Base-by-base conservation (phyloP, 2,329 filamentous ascomycete species). In the Trichoderma guizhouense region DNA sequence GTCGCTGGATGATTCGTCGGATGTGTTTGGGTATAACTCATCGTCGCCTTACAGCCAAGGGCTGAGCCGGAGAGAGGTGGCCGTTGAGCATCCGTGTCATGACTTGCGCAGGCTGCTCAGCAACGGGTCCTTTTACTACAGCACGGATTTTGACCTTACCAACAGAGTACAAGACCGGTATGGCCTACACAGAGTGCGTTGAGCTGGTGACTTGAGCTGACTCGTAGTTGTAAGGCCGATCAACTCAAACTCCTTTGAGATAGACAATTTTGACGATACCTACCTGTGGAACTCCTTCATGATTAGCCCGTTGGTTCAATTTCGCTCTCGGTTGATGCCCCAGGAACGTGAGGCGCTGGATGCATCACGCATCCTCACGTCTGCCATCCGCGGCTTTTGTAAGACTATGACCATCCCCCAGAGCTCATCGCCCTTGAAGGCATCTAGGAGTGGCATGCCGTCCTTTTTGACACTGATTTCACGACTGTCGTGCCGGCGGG, bases 261-360 rank as follows among this genome's bases (percentile, higher is more conserved):
- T 98, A 73, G 94, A 97, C 79, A 96, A 93, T 78, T 90, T 98
- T 73, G 94, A 99, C 80, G 92, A 94, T 77, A 92, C 93, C 1
- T 98, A 97, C 79, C 83, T 99, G 21, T 99, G 96, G 96, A 99
- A 99, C 79, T 97, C 94, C 4, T 98, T 97, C 82, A 98, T 99
- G 94, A 97, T 99, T 77, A 91, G 92, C 74, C 95, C 96, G 6
- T 86, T 99, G 69, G 91, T 98, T 34, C 89, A 94, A 79, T 98
- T 99, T 80, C 91, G 96, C 57, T 94, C 92, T 34, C 89, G 93
- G 21, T 86, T 99, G 61, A 88, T 93, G 73, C 88, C 89, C 7
- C 87, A 89, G 69, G 94, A 98, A 76, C 92, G 91, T 75, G 87
- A 89, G 73, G 90, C 90, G 5, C 86, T 99, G n/a, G 96, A 99